Base-by-base conservation (phyloP, 2,329 filamentous ascomycete genomes). In the Monascus ruber region DNA sequence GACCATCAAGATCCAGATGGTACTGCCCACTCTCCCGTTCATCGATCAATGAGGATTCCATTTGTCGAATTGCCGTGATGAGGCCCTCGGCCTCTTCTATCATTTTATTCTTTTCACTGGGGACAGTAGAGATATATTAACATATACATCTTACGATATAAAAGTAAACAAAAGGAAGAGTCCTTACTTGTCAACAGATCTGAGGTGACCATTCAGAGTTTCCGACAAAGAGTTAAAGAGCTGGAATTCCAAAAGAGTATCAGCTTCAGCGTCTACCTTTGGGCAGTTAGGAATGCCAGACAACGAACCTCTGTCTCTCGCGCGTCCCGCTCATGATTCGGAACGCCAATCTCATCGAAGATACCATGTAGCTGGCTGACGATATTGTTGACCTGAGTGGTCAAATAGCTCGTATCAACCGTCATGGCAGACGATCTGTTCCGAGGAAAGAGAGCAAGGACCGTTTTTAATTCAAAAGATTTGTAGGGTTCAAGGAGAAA, bases 341-440 rank as follows among this genome's bases (percentile, higher is more conserved):
- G 78, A n/a, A 98, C 84, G 42, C 91, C 91, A 56, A 98, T 98
- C 60, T 98, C 89, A 62, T 98, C 91, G 57, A 95, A 98, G 42
- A 96, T 76, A 48, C 83, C 84, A 65, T 96, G 89, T 44, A 98
- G 76, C 66, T 95, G 87, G 63, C 78, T 79, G 60, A 96, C 87
- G 58, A 94, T 95, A 55, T 77, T 86, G 51, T 86, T 91, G 67
- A 98, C 85, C 76, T 96, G 91, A 63, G 93, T 86, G 53, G 86
- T 84, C 59, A 96, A 73, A 64, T 93, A 93, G 62, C 84, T 85
- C 42, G 88, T 86, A 66, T 95, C 88, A 80, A 95, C 94, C 39
- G 60, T 56, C 63, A 65, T 66, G 17, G 17, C 17, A 17, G 17
- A 17, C 17, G 17, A 17, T 17, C 17, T 17, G 17, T 17, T 17